Percentiles rank a stretch among this genome's conserved stretches.
These are phyloP conservation scores for Lenzites betulinus DNA, from an alignment of 768 basidiomycete species.

Conservation along the genomic window DNA sequence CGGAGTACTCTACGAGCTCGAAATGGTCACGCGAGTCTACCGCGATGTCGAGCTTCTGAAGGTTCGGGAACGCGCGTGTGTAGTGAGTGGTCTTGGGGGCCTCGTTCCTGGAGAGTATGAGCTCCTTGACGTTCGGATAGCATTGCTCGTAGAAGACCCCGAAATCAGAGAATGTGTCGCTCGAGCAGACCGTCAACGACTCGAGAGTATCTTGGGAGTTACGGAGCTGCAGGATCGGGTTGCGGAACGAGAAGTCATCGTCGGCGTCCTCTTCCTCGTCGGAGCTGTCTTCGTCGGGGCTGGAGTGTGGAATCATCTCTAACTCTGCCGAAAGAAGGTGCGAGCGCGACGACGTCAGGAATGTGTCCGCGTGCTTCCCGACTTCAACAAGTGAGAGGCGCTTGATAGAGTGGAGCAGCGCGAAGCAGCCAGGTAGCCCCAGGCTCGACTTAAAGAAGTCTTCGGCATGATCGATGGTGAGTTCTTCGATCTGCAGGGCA, in stretches of 20 bases:
- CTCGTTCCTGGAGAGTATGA: not conserved
- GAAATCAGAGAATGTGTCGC: not conserved
- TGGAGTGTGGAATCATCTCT: not conserved
- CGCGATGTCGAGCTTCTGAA: not conserved
- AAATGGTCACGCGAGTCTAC: not conserved
- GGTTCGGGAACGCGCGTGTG: conserved; percentile 1
- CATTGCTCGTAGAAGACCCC: not conserved
- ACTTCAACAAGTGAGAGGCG: not conserved
- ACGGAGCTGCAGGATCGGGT: conserved; percentile 1
- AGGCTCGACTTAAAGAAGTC: not conserved
- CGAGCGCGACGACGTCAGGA: not conserved
- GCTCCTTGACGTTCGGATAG: not conserved
- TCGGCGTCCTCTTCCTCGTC: not conserved
- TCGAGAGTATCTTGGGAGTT: conserved; percentile 1
- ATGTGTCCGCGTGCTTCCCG: not conserved
- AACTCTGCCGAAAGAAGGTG: not conserved
- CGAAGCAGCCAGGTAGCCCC: not conserved
- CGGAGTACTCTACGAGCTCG: too few species aligned
- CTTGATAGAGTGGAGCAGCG: not conserved
- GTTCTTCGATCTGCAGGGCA: not conserved
- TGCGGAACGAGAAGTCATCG: not conserved
- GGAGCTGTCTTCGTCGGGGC: not conserved
- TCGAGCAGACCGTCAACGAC: not conserved
- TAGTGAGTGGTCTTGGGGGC: not conserved
- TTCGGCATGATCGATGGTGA: not conserved